A percentile compares a stretch with the other conserved stretches of the same genome.
phyloP scores from a whole-genome alignment of 2,329 filamentous ascomycete genomes.

The Penicillium capsulatum region DNA sequence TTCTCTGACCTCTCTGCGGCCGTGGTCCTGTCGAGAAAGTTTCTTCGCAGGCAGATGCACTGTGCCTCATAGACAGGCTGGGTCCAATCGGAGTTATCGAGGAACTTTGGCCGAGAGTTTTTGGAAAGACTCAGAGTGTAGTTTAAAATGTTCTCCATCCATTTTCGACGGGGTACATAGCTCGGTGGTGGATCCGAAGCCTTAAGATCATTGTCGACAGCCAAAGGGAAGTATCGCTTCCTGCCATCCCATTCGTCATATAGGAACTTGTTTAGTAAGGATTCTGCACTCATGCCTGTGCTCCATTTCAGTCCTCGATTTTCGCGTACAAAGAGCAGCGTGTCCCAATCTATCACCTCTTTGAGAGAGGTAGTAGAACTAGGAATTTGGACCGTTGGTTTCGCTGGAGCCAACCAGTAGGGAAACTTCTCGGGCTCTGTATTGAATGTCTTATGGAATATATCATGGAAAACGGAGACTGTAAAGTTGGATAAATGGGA shows the following conservation, averaged over 20 bases:
- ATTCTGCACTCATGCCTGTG: constrained; percentile 35
- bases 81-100: constrained; percentile 54
- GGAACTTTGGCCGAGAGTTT: constrained; percentile 51
- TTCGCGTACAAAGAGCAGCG: constrained; percentile 34
- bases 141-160: constrained; percentile 66
- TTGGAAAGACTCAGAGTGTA: constrained; percentile 76
- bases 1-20: constrained; percentile 48
- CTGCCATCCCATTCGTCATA: constrained; percentile 56
- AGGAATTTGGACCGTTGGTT: not conserved
- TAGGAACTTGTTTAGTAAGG: constrained; percentile 50
- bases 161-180: constrained; percentile 35
- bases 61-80: constrained; percentile 80
- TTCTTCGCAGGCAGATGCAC: constrained; percentile 70
- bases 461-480: constrained; percentile 68
- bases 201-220: constrained; percentile 29
- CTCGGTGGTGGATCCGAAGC: constrained; percentile 35
- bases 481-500: constrained; percentile 66
- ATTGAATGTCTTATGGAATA: constrained; percentile 85
- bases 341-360: constrained; percentile 45
- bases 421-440: constrained; percentile 61
- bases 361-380: constrained; percentile 3
- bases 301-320: constrained; percentile 47
- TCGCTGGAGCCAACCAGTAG: constrained; percentile 73
- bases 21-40: constrained; percentile 68
- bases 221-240: constrained; percentile 53